Base-by-base conservation (phyloP, 768 basidiomycete species). In the Pleurotus eryngii region DNA sequence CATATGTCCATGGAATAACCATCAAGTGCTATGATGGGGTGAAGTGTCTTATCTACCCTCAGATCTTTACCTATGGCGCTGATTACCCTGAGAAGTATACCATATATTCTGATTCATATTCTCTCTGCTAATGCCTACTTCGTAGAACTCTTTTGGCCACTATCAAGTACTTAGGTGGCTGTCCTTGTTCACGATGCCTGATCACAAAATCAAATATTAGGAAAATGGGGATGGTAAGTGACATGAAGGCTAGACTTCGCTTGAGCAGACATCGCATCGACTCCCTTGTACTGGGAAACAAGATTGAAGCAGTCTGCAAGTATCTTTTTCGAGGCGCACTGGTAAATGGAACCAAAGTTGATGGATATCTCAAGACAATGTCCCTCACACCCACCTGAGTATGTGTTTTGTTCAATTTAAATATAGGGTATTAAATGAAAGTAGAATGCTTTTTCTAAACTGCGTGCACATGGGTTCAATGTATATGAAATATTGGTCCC, bases 161-260 rank as follows among this genome's bases (percentile, higher is more conserved):
- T 9, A 71, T 79, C 18, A 65, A 65, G 5, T 65, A 68, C 43
- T 56, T 69, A 0, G 73, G 71, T 1, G 12, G 48, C 1, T 71
- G 70, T 46, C 75, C 72, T 9, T 79, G 78, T 57, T 75, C 75
- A 0, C 61, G 69, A 0, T 80, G 78, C 55, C 57, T 70, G 0
- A 59, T 74, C 27, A 45, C 46, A 6, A 74, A 72, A 51, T 51
- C 51, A 0, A 11, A 69, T 0, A 66, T 76, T n/a, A 17, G 46
- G 7, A 26, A 59, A 0, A 24, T 78, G 14, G 76, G 73, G 1
- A 59, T 59, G 24, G 60, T 64, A 42, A n/a, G 14, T 5, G 70
- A 72, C 49, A 30, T 30, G 27, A 30, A 30, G 27, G 55, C 57
- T 46, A n/a, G 15, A 7, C n/a, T 49, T 22, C 57, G 60, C 17